phyloP scores from a whole-genome alignment of 1,284 basidiomycete species.

The Trichosporon sp. region DNA sequence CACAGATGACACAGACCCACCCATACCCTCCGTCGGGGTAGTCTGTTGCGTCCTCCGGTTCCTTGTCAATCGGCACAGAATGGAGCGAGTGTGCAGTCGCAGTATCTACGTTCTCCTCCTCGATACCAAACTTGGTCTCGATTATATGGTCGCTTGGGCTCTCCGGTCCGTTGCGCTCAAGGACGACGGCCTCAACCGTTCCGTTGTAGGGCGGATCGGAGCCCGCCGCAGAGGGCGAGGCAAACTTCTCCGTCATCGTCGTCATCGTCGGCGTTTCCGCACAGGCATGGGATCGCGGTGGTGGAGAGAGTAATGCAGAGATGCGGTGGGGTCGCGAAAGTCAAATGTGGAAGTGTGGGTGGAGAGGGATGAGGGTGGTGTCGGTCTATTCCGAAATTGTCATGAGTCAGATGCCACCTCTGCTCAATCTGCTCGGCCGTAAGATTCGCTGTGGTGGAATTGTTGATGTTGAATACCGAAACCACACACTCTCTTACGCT shows the following conservation, averaged over 20 bases:
- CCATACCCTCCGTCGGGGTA: slow-evolving; percentile 58
- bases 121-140: slow-evolving; percentile 14
- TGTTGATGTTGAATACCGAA: neutral
- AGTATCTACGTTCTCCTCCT: neutral
- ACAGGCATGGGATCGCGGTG: neutral
- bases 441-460: neutral
- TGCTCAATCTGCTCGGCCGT: neutral
- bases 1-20: slow-evolving; percentile 53
- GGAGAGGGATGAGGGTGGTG: neutral
- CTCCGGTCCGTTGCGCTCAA: neutral
- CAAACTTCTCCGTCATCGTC: slow-evolving; percentile 10
- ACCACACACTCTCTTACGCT: too few relatives aligned
- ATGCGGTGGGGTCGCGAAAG: neutral
- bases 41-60: slow-evolving; percentile 28
- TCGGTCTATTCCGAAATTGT: slow-evolving; percentile 14
- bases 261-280: neutral
- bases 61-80: slow-evolving; percentile 25
- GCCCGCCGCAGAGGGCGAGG: neutral
- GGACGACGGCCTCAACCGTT: neutral
- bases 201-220: neutral
- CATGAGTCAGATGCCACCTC: neutral
- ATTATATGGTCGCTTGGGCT: neutral
- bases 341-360: neutral
- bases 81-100: neutral
- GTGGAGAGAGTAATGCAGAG: neutral